Evolutionary conservation across 192 early-diverging fungal genomes (phyloP).

Genomic region (Linnemannia elongata): DNA sequence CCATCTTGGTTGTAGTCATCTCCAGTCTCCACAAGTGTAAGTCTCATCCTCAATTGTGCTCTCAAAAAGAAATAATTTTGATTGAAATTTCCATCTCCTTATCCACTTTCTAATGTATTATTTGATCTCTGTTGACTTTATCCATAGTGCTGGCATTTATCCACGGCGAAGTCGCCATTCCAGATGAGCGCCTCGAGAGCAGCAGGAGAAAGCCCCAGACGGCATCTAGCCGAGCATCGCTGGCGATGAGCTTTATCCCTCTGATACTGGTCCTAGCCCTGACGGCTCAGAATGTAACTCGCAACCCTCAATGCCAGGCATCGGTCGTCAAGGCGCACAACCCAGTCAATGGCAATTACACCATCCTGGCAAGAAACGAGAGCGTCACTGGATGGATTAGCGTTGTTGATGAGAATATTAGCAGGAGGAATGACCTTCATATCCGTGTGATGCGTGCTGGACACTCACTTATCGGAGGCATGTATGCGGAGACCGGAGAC

Average conservation of each 20-base stretch:
- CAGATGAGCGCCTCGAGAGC: constrained; percentile 50
- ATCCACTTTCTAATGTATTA: background rate
- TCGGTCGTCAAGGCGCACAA: constrained; percentile 59
- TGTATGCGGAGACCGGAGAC: constrained; percentile 73
- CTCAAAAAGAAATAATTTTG: constrained; percentile 4
- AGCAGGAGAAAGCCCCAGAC: constrained; percentile 22
- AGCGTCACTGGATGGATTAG: constrained; percentile 88
- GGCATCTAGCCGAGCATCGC: constrained; percentile 13
- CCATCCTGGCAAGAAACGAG: constrained; percentile 79
- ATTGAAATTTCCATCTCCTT: background rate
- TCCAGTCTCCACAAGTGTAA: constrained; percentile 55
- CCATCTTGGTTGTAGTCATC: constrained; percentile 47
- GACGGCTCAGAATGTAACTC: constrained; percentile 55
- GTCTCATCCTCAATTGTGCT: background rate
- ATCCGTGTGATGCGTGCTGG: constrained; percentile 86
- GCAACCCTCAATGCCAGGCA: constrained; percentile 67
- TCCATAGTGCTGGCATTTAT: constrained; percentile 40
- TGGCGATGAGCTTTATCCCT: constrained; percentile 56
- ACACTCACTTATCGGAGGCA: constrained; percentile 91
- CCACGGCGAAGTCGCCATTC: constrained; percentile 59
- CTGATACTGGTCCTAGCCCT: constrained; percentile 48
- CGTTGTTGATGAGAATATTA: constrained; percentile 70
- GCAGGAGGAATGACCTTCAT: constrained; percentile 60
- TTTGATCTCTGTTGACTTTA: background rate
- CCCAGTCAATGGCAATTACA: constrained; percentile 34